Percentiles rank a stretch among this genome's conserved stretches.
These are phyloP conservation scores for Salinomyces thailandicus DNA, from an alignment of 2,329 filamentous ascomycete genomes.

Conservation along the genomic window DNA sequence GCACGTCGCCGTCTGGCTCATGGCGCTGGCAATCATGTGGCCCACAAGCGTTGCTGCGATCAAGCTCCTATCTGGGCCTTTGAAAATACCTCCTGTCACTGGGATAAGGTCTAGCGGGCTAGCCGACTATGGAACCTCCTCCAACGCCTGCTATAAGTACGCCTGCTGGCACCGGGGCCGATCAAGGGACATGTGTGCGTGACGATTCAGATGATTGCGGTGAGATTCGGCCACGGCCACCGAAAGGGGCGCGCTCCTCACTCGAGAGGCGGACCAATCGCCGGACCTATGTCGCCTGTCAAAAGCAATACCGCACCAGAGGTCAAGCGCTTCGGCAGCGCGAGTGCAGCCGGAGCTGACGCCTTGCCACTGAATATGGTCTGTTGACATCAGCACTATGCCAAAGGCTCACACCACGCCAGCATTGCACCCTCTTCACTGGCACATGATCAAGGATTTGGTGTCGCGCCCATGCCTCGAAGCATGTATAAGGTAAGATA, in stretches of 20 bases:
- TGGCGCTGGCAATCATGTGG: too few species aligned
- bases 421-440: conserved; percentile 66
- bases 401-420: conserved; percentile 76
- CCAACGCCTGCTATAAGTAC: too few species aligned
- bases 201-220: too few species aligned
- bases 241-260: conserved; percentile 1
- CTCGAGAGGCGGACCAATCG: conserved; percentile 1
- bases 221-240: not conserved
- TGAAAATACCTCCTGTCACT: too few species aligned
- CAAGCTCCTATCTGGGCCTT: too few species aligned
- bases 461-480: conserved; percentile 68
- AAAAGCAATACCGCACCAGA: conserved; percentile 36
- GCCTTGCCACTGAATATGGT: conserved; percentile 50
- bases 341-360: conserved; percentile 22
- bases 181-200: too few species aligned
- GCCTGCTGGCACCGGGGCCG: too few species aligned
- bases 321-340: conserved; percentile 26
- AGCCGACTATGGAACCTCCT: too few species aligned
- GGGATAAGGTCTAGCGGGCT: too few species aligned
- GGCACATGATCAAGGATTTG: conserved; percentile 68
- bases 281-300: conserved; percentile 32
- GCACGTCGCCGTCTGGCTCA: too few species aligned
- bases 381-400: conserved; percentile 72
- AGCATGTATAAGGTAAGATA: conserved; percentile 68
- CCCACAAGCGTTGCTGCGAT: too few species aligned